Conservation (phyloP, 2,329 filamentous ascomycete species). For the Colletotrichum orchidophilum region DNA sequence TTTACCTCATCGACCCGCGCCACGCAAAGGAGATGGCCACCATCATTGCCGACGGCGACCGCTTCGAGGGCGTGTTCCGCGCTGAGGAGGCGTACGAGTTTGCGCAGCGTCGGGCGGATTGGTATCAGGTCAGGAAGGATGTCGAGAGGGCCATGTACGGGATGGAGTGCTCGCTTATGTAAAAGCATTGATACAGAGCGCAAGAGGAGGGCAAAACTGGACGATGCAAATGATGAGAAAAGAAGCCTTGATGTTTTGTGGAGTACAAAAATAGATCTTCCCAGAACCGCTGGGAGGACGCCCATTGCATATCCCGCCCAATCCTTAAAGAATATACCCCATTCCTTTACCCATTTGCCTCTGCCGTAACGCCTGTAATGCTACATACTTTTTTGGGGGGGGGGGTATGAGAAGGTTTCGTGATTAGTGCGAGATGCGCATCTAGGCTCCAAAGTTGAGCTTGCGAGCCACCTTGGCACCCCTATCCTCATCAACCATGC, state of each 20-base stretch:
- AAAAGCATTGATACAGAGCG: neutral
- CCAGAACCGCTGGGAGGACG: neutral
- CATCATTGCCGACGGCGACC: constrained; percentile 90
- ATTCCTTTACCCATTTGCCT: neutral
- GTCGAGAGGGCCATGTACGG: constrained; percentile 99
- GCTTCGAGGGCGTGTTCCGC: constrained; percentile 91
- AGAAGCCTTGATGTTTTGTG: constrained; percentile 1
- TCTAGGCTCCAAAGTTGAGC: constrained; percentile 74
- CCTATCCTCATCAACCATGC: constrained; percentile 74
- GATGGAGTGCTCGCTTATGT: constrained; percentile 89
- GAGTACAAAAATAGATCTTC: constrained; percentile 1
- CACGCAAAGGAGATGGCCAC: constrained; percentile 95
- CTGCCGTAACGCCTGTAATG: constrained; percentile 29
- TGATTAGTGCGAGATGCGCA: constrained; percentile 27
- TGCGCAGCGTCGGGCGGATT: constrained; percentile 91
- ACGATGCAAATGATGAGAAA: neutral
- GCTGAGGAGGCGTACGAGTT: constrained; percentile 99
- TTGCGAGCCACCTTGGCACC: constrained; percentile 83
- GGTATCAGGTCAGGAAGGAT: constrained; percentile 87
- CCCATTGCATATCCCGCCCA: constrained; percentile 7
- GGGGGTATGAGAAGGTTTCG: neutral
- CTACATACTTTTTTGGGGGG: constrained; percentile 4
- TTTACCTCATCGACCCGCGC: constrained; percentile 87
- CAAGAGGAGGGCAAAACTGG: neutral
- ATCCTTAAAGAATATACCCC: constrained; percentile 12